These are phyloP conservation scores for Trypanosoma melophagium DNA, from an alignment of 208 protist genomes.

Conservation along the genomic window DNA sequence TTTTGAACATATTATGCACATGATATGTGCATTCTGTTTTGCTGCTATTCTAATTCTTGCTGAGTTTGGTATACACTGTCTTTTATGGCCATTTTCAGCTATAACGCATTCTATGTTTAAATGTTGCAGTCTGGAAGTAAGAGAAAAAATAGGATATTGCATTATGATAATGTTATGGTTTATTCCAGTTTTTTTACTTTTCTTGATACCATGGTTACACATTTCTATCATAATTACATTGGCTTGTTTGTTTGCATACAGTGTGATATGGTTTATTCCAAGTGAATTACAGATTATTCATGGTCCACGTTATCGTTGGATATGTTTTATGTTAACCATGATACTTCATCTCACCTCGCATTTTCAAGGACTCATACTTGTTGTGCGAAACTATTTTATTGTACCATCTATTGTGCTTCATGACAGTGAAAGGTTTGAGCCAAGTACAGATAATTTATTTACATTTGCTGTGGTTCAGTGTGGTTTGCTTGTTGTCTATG, in stretches of 20 bases:
- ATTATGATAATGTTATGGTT: constrained; percentile 43
- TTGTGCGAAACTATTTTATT: constrained; percentile 62
- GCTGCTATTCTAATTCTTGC: constrained; percentile 31
- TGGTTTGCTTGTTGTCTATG: constrained; percentile 33
- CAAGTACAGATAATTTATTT: constrained; percentile 33
- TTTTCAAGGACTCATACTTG: constrained; percentile 63
- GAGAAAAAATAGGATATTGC: not conserved
- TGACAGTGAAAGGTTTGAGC: constrained; percentile 51
- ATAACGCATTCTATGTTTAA: constrained; percentile 3
- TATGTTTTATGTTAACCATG: constrained; percentile 26
- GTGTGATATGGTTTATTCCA: constrained; percentile 44
- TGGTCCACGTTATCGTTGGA: constrained; percentile 39
- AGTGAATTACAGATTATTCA: constrained; percentile 9
- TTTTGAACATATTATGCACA: constrained; percentile 48
- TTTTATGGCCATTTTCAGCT: constrained; percentile 15
- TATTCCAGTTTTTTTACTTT: constrained; percentile 37
- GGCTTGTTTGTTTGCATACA: constrained; percentile 30
- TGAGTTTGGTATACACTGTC: constrained; percentile 9
- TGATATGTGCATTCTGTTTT: constrained; percentile 49
- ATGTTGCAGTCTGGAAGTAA: not conserved
- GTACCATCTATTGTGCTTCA: constrained; percentile 32
- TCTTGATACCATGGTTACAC: constrained; percentile 38
- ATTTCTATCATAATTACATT: constrained; percentile 45
- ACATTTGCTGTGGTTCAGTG: constrained; percentile 42
- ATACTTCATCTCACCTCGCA: constrained; percentile 45